A percentile compares a stretch with the other conserved stretches of the same genome.
phyloP scores from a whole-genome alignment of 345 rosid genomes.

The Crucihimalaya himalaica region DNA sequence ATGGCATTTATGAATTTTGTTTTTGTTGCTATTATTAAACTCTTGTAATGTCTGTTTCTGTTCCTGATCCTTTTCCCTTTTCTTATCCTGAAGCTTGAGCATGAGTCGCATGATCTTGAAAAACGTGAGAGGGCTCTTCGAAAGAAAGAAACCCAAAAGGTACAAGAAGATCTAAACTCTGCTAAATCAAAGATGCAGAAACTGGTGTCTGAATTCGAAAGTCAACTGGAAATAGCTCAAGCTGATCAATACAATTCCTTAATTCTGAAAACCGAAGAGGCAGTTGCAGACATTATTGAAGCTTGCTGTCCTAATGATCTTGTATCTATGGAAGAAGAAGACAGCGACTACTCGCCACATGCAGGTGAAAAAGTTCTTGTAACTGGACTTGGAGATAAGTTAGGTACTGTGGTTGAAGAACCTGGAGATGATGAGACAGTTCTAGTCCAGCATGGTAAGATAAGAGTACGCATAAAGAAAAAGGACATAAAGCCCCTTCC shows the following conservation, averaged over 20 bases:
- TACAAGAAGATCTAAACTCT: slow-evolving; percentile 58
- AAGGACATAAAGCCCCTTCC: slow-evolving; percentile 52
- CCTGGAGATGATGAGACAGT: slow-evolving; percentile 62
- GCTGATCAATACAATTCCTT: slow-evolving; percentile 60
- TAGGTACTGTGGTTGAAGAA: slow-evolving; percentile 77
- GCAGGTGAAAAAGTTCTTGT: slow-evolving; percentile 77
- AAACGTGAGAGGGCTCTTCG: slow-evolving; percentile 55
- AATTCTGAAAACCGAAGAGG: slow-evolving; percentile 61
- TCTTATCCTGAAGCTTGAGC: slow-evolving; percentile 55
- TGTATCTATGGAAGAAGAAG: slow-evolving; percentile 39
- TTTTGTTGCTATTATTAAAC: neutral
- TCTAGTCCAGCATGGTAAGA: slow-evolving; percentile 80
- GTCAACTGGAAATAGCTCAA: slow-evolving; percentile 45
- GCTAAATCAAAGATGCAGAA: slow-evolving; percentile 55
- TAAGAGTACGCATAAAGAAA: slow-evolving; percentile 71
- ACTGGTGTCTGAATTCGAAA: slow-evolving; percentile 59
- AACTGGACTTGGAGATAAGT: slow-evolving; percentile 68
- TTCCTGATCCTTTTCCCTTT: neutral
- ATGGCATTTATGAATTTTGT: neutral
- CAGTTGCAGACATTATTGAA: slow-evolving; percentile 64
- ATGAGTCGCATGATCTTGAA: slow-evolving; percentile 71
- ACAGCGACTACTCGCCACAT: slow-evolving; percentile 51
- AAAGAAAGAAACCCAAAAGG: slow-evolving; percentile 59
- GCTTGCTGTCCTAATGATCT: slow-evolving; percentile 49
- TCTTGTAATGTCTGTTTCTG: slow-evolving; percentile 13